Evolutionary conservation across 345 rosid genomes (phyloP), one percentile per base, ranked within the genome.

Genomic region (Lepidium didymum): DNA sequence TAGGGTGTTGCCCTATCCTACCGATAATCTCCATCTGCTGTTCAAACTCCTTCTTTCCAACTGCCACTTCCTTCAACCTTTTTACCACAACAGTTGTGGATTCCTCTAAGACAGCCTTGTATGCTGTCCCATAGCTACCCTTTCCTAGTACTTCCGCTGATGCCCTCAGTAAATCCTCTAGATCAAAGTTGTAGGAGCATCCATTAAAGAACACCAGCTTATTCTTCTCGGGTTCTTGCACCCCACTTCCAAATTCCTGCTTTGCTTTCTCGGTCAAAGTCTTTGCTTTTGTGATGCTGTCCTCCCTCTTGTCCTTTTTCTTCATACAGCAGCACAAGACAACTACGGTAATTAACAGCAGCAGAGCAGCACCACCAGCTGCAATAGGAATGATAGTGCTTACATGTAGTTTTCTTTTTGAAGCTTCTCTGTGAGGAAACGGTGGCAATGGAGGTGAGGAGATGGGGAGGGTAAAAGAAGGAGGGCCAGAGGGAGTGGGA

Each of bases 101-200:
- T 68, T 87, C 95, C 75, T 89, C 96, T 79, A 92, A 75, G 38
- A 88, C 82, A 8, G 96, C 98, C 78, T 92, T 92, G 66, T 92
- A 92, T 14, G 98, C 82, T 0, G 87, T 89, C 59, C 98, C 96
- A 61, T 77, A 86, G 14, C 88, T 86, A 42, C 98, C 98, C 57
- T 89, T 92, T 47, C 98, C 98, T 29, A 92, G 74, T 15, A 92
- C 92, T 76, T 92, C 98, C 27, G 96, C 98, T 0, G 98, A 89
- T 64, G 96, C 96, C 76, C 96, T 89, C 69, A 92, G 60, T 37
- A 92, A 75, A 73, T 92, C 95, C 74, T 92, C 96, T 5, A 92
- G 83, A 72, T 89, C 96, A 70, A 92, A 92, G 58, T 83, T 82
- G 55, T 86, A 89, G 1, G 81, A 77, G 58, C 86, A 85, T 3